Base-by-base conservation (phyloP, 768 basidiomycete genomes). In the Calocybe cyanea region DNA sequence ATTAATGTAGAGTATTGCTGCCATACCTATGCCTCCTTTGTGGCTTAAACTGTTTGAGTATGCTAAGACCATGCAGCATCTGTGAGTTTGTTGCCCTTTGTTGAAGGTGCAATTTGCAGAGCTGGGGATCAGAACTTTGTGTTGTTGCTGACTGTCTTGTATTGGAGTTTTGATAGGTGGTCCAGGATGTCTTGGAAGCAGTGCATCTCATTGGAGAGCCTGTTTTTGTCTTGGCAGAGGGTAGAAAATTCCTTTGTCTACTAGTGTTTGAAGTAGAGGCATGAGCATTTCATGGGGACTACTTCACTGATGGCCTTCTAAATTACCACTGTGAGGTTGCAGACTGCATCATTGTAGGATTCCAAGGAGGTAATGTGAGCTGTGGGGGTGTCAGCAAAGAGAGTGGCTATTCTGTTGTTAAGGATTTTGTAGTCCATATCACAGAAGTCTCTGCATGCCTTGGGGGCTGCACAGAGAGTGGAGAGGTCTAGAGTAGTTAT, bases 401-500 rank as follows among this genome's bases (percentile, higher is more conserved):
- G n/a, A n/a, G n/a, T n/a, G n/a, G n/a, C n/a, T n/a, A 51, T 35
- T n/a, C 31, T 24, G 4, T 8, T 8, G 1, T 7, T 19, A 14
- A 63, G 52, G 8, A n/a, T 20, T 17, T 45, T 47, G 3, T 50
- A 28, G 48, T 48, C 68, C 46, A 63, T n/a, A 32, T 8, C 31
- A 8, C 31, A 32, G 8, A n/a, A 32, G 31, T 32, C 8, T 32
- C n/a, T 32, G 8, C 31, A 32, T n/a, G n/a, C 9, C n/a, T 8
- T 32, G 31, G n/a, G 8, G 9, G 41, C 13, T 6, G 39, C 31
- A 10, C 20, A 1, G 3, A 44, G 19, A 1, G 50, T 15, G 2
- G 39, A 19, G 4, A 63, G 15, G 7, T 61, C 52, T 0, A 69
- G 7, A 1, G 31, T 32, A 2, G 57, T 61, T 11, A 57, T 18